Base-by-base conservation (phyloP, 306 rosid species). In the Neltuma alba region DNA sequence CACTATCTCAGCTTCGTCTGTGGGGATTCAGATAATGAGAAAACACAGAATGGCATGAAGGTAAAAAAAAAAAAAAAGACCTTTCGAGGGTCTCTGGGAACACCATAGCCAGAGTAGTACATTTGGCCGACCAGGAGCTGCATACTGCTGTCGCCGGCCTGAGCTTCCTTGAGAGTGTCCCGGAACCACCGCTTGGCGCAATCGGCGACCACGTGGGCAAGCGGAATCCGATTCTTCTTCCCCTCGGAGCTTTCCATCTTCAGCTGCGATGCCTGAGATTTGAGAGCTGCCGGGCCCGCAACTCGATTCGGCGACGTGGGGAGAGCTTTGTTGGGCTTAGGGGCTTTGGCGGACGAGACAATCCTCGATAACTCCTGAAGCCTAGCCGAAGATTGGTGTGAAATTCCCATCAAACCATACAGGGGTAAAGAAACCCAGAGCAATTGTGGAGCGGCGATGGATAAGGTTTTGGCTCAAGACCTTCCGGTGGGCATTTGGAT, bases 51-150 rank as follows among this genome's bases (percentile, higher is more conserved):
- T 30, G 41, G 62, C 2, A 37, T 2, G 7, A 3, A 47, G 25
- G 20, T 1, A 5, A 20, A 50, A 20, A 50, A 45, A 15, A 5
- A 3, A 44, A 47, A 47, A 50, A 20, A 7, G 55, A 91, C 92
- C 93, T 88, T 86, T 60, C 58, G 63, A 48, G 85, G 81, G 79
- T 89, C 83, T 77, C 37, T 87, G 18, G 86, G 62, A 70, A 89
- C 91, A 12, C 97, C 97, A 79, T 89, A 92, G 81, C 92, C 94
- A 44, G 86, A 82, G 76, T 62, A 83, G 60, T 89, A 87, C 94
- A 89, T 89, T 74, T 92, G 89, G 7, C 90, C 90, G 18, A 87
- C 89, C 55, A 91, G 80, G 63, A 91, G 67, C 83, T 91, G 93
- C 96, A 89, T 89, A n/a, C 84, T 61, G 68, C 48, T 55, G 77